phyloP scores from a whole-genome alignment of 495 filamentous ascomycete species.

The Cercophora sp. region DNA sequence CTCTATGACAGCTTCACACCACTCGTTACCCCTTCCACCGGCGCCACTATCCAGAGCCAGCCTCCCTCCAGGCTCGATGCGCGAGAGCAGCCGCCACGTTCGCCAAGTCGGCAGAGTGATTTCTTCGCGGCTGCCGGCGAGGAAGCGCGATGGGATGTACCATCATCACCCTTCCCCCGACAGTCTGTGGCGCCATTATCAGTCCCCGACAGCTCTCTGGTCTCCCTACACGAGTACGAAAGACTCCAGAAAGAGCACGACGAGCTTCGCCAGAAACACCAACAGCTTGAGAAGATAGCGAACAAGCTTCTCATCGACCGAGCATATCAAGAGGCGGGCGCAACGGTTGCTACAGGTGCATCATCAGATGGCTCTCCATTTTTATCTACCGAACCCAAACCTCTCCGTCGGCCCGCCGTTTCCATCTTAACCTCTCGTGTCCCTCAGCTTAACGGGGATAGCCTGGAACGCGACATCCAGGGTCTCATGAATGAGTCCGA shows the following conservation, averaged over 20 bases:
- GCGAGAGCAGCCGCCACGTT: conserved; percentile 4
- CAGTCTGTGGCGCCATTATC: not conserved
- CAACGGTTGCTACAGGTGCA: not conserved
- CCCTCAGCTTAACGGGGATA: conserved; percentile 28
- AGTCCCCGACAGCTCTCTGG: not conserved
- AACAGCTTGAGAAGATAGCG: conserved; percentile 20
- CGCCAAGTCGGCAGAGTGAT: conserved; percentile 2
- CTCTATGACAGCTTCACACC: conserved; percentile 29
- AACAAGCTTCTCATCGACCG: conserved; percentile 12
- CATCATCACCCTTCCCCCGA: not conserved
- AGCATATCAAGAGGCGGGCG: conserved; percentile 1
- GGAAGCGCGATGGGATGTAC: not conserved
- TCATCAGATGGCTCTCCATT: not conserved
- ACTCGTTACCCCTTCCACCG: conserved; percentile 4
- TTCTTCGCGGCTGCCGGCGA: not conserved
- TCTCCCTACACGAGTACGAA: conserved; percentile 15
- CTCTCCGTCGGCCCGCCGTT: not conserved
- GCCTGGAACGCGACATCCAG: conserved; percentile 26
- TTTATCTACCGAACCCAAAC: not conserved
- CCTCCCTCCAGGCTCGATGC: no score
- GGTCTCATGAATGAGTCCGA: conserved; percentile 29
- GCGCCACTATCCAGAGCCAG: not conserved
- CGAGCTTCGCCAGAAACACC: conserved; percentile 16
- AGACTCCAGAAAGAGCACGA: conserved; percentile 20
- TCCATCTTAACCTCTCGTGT: conserved; percentile 25